Evolutionary conservation across 768 basidiomycete genomes (phyloP).

Genomic region (Phaffia tasmanica): DNA sequence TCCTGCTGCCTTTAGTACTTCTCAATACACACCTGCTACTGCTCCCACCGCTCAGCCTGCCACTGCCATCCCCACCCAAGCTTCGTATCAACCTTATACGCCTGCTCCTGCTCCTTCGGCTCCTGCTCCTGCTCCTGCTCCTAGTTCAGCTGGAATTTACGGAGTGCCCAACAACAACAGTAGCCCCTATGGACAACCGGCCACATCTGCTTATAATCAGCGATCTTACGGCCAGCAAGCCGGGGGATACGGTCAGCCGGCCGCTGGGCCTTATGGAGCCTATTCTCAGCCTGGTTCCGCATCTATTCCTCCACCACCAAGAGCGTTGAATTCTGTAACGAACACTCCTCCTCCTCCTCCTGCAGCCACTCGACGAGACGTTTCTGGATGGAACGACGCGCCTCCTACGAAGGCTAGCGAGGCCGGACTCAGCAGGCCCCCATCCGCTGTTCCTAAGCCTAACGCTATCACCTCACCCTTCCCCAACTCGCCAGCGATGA

Average conservation of each 20-base stretch:
- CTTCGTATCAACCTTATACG: slow-evolving; percentile 2
- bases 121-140: slow-evolving; percentile 4
- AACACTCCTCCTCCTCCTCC: slow-evolving; percentile 45
- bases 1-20: slow-evolving; percentile 11
- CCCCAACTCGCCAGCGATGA: slow-evolving; percentile 48
- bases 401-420: slow-evolving; percentile 43
- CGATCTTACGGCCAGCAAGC: slow-evolving; percentile 13
- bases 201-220: slow-evolving; percentile 28
- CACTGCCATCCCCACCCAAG: slow-evolving; percentile 10
- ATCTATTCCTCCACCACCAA: slow-evolving; percentile 21
- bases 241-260: slow-evolving; percentile 29
- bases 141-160: slow-evolving; percentile 11
- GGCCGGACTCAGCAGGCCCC: slow-evolving; percentile 47
- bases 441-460: slow-evolving; percentile 47
- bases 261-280: slow-evolving; percentile 19
- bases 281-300: slow-evolving; percentile 12
- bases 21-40: slow-evolving; percentile 20
- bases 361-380: slow-evolving; percentile 51
- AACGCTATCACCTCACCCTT: slow-evolving; percentile 77
- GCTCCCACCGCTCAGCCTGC: slow-evolving; percentile 19
- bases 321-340: slow-evolving; percentile 4
- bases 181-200: slow-evolving; percentile 17
- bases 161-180: slow-evolving; percentile 25
- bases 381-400: slow-evolving; percentile 87
- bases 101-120: background rate